These are phyloP conservation scores for Trichomonas tenax DNA, from an alignment of 208 protist genomes.

Conservation along the genomic window DNA sequence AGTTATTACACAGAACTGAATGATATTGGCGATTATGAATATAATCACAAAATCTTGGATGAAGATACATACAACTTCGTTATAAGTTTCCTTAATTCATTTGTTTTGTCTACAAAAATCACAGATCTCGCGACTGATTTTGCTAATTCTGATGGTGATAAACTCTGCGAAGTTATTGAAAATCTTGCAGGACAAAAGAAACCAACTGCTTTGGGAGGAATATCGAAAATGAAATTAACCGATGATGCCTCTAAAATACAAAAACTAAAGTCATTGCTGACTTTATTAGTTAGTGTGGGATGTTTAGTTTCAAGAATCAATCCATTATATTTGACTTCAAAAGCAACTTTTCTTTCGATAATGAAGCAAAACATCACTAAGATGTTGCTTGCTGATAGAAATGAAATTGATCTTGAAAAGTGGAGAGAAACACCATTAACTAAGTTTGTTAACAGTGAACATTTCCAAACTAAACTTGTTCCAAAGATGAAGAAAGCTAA, in stretches of 20 bases:
- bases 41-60: neutral
- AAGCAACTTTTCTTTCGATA: neutral
- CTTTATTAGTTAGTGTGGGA: neutral
- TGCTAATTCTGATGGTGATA: neutral
- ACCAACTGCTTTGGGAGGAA: neutral
- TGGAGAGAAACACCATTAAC: neutral
- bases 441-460: neutral
- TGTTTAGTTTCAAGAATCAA: neutral
- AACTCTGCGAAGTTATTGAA: neutral
- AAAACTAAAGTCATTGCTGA: neutral
- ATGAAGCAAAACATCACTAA: neutral
- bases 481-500: neutral
- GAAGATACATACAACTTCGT: neutral
- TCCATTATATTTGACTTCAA: neutral
- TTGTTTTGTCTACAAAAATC: neutral
- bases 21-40: neutral
- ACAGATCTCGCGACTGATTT: neutral
- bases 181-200: neutral
- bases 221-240: neutral
- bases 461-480: neutral
- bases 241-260: neutral
- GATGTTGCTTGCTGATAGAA: neutral
- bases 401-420: neutral
- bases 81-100: neutral
- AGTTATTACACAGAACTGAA: neutral